Conservation (phyloP, 345 rosid species). For the Bruguiera parviflora region DNA sequence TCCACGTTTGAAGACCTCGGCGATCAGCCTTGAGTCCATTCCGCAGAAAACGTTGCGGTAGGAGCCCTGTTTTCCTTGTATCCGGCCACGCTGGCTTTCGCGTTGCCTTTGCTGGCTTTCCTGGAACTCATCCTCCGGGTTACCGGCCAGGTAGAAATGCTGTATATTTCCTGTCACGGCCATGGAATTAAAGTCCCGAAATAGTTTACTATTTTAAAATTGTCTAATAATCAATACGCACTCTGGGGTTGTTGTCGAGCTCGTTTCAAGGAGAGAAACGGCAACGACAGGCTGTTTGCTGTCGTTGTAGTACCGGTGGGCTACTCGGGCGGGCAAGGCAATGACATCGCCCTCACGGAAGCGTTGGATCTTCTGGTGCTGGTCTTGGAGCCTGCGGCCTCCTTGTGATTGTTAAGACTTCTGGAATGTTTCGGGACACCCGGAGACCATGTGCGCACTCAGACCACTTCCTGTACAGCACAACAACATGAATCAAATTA, state of each 20-base stretch:
- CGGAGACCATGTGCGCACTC: slow-evolving; percentile 42
- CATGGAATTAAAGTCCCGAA: background rate
- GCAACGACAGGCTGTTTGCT: slow-evolving; percentile 43
- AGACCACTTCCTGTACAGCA: slow-evolving; percentile 43
- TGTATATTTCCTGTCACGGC: slow-evolving; percentile 11
- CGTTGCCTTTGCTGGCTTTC: background rate
- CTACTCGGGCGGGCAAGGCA: slow-evolving; percentile 48
- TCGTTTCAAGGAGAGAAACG: slow-evolving; percentile 55
- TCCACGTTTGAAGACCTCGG: slow-evolving; percentile 61
- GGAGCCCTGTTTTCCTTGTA: slow-evolving; percentile 16
- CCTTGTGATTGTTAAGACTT: slow-evolving; percentile 38
- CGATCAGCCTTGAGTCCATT: slow-evolving; percentile 43
- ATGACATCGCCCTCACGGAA: slow-evolving; percentile 47
- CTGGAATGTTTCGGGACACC: slow-evolving; percentile 70
- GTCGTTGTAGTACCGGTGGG: slow-evolving; percentile 59
- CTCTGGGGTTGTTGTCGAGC: slow-evolving; percentile 67
- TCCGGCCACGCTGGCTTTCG: slow-evolving; percentile 16
- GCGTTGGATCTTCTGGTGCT: slow-evolving; percentile 55
- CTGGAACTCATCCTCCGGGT: slow-evolving; percentile 44
- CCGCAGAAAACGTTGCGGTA: slow-evolving; percentile 55
- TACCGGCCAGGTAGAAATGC: slow-evolving; percentile 71
- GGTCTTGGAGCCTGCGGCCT: slow-evolving; percentile 36
- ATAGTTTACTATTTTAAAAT: too few relatives aligned
- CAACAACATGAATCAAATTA: too few relatives aligned
- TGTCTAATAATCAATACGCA: slow-evolving; percentile 17